A percentile compares a stretch with the other conserved stretches of the same genome.
Conservation (phyloP, 257 asterid species). For the Ilex aquifolium region DNA sequence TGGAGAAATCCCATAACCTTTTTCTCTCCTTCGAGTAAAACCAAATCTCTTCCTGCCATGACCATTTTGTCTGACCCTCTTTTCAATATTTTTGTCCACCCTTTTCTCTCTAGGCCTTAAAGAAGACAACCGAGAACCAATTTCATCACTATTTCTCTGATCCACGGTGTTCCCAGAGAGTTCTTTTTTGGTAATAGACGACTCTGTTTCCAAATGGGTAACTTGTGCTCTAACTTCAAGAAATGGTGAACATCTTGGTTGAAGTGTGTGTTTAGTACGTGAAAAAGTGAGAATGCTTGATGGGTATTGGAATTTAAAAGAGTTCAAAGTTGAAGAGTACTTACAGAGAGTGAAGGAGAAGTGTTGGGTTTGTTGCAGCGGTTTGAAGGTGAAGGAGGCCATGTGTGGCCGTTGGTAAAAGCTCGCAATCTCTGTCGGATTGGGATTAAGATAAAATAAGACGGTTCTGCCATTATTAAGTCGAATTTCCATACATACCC, state of each 20-base stretch:
- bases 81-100: conserved; percentile 22
- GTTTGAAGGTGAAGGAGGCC: conserved; percentile 45
- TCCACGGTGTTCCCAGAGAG: conserved; percentile 20
- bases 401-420: conserved; percentile 36
- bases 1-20: conserved; percentile 19
- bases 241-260: conserved; percentile 8
- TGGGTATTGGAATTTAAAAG: conserved; percentile 30
- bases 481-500: not conserved
- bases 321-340: conserved; percentile 26
- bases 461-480: not conserved
- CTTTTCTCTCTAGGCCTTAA: conserved; percentile 16
- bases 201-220: conserved; percentile 26
- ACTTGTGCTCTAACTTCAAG: conserved; percentile 24
- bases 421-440: conserved; percentile 11
- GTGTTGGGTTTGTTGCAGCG: conserved; percentile 46
- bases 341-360: conserved; percentile 40
- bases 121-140: conserved; percentile 38
- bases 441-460: not conserved
- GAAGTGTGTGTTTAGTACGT: conserved; percentile 18
- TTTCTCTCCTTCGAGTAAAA: conserved; percentile 24
- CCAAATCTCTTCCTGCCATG: conserved; percentile 27
- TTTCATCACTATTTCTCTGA: conserved; percentile 18
- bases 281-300: conserved; percentile 3
- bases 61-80: conserved; percentile 42
- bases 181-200: conserved; percentile 14